Percentiles rank a stretch among this genome's conserved stretches.
Evolutionary conservation across 768 basidiomycete genomes (phyloP).

Genomic region (Kwoniella dendrophila): DNA sequence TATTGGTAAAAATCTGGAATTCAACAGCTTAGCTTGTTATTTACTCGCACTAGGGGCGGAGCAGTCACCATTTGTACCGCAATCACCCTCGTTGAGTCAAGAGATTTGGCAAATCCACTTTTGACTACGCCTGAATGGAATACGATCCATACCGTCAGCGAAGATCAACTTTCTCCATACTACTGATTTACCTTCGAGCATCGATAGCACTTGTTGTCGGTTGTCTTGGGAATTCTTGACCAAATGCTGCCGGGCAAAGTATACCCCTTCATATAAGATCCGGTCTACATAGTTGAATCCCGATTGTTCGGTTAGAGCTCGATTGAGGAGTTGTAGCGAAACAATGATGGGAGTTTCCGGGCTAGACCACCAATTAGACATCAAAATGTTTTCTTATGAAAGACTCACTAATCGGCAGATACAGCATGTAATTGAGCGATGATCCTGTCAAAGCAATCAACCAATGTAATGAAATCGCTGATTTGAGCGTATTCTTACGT

Average conservation of each 20-base stretch:
- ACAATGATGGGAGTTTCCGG: neutral
- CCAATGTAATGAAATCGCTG: neutral
- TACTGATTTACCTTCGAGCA: neutral
- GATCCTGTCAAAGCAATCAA: neutral
- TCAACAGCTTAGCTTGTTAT: neutral
- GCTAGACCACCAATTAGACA: too few relatives aligned
- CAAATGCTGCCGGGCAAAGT: neutral
- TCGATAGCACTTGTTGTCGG: neutral
- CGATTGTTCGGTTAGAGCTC: neutral
- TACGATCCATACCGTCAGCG: neutral
- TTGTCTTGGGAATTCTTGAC: neutral
- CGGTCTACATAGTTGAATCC: neutral
- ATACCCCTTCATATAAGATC: slow-evolving; percentile 10
- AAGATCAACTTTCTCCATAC: neutral
- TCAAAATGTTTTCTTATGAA: too few relatives aligned
- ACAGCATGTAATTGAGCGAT: slow-evolving; percentile 9
- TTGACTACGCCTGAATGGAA: neutral
- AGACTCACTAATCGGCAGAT: too few relatives aligned
- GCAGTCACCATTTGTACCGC: slow-evolving; percentile 1
- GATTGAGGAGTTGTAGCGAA: neutral
- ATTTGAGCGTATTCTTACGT: neutral
- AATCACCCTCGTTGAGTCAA: neutral
- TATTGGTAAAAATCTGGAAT: neutral
- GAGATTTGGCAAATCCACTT: neutral
- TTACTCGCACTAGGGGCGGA: too few relatives aligned